Evolutionary conservation across 306 rosid genomes (phyloP), one percentile per base, ranked within the genome.

Genomic region (Cicer yamashitae): DNA sequence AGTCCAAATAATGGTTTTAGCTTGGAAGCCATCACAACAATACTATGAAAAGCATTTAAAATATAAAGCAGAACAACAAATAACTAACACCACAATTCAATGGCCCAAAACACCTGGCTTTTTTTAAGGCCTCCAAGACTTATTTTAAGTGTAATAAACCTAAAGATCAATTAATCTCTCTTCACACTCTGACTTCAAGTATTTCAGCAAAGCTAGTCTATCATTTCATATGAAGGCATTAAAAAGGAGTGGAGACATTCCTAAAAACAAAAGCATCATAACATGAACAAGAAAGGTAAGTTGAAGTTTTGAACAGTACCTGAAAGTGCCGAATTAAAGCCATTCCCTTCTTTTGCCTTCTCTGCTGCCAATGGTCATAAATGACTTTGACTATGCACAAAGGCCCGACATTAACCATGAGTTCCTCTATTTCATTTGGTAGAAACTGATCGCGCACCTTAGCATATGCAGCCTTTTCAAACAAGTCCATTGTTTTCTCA

Each of bases 281-380:
- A 59, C 20, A 51, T 7, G 20, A 67, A 58, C 38, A 79, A 20
- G 22, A 44, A 59, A 12, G 57, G 25, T 56, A 71, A 82, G 37
- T 30, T 30, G 37, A 30, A 30, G 37, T 30, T 30, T 50, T 39
- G 69, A 17, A 56, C 67, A 77, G 73, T 86, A 92, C 99, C 98
- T 96, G 99, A 71, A 96, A 90, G 83, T 92, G 92, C 22, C 99
- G 89, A 63, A 92, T 71, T 86, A 96, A 82, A 81, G 99, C 91
- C 92, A 88, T 88, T 72, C 98, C 98, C 77, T 80, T 88, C 84
- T 70, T 85, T 83, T 76, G 78, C 89, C 99, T 91, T 83, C 77
- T 92, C 83, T 59, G 79, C 64, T 54, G 84, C 99, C 99, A 96
- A 83, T 90, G 85, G 63, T 82, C 98, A 53, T 89, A 88, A 45